A percentile compares a stretch with the other conserved stretches of the same genome.
Conservation (phyloP, 2,329 filamentous ascomycete species). For the Diplodia seriata region DNA sequence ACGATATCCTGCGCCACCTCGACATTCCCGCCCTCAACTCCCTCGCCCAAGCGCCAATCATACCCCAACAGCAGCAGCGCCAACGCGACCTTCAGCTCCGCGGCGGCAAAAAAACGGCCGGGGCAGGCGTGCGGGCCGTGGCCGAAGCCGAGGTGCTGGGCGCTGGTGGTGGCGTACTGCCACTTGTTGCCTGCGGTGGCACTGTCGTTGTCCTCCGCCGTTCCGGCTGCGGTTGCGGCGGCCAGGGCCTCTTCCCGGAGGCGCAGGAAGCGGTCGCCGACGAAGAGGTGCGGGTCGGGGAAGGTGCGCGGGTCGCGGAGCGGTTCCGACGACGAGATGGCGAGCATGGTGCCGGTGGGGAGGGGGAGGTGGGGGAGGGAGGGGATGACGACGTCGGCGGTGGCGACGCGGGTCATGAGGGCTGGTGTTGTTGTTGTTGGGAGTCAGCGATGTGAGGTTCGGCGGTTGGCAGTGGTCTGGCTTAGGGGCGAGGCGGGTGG, state of each 20-base stretch:
- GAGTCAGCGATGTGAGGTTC: no score
- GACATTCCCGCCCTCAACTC: not conserved
- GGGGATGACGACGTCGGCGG: not conserved
- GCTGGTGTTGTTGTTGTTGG: not conserved
- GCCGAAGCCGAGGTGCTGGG: slow-evolving; percentile 5
- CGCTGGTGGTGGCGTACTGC: slow-evolving; percentile 4
- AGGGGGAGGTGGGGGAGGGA: not conserved
- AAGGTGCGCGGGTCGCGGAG: not conserved
- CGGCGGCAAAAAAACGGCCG: slow-evolving; percentile 43
- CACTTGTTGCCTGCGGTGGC: not conserved
- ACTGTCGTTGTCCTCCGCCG: no score
- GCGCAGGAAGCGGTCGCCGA: not conserved
- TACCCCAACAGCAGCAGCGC: slow-evolving; percentile 40
- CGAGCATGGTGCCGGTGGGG: not conserved
- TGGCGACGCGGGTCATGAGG: slow-evolving; percentile 1
- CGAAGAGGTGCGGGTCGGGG: not conserved
- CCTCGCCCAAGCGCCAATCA: slow-evolving; percentile 33
- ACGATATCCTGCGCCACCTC: not conserved
- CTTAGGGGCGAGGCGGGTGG: not conserved
- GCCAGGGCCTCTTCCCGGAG: not conserved
- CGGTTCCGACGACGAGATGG: not conserved
- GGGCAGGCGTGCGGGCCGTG: slow-evolving; percentile 41
- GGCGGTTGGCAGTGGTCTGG: not conserved
- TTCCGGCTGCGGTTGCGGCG: no score
- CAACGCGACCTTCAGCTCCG: slow-evolving; percentile 45